A percentile compares a stretch with the other conserved stretches of the same genome.
Evolutionary conservation across 345 rosid species (phyloP).

Genomic region (Hirschfeldia incana): DNA sequence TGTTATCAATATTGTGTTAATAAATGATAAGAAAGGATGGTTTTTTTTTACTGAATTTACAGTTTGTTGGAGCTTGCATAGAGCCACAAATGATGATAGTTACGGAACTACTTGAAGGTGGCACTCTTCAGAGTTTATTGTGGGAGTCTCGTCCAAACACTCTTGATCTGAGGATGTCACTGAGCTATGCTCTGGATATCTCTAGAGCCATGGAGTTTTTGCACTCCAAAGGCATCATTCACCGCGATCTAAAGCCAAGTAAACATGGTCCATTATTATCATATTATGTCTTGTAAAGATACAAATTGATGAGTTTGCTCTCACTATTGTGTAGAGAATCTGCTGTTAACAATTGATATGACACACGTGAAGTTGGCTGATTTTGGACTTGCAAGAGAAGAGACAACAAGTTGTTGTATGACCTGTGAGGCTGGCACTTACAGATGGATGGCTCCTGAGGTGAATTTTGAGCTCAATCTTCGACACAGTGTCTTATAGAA

Average conservation of each 20-base stretch:
- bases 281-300: not conserved
- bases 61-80: conserved; percentile 62
- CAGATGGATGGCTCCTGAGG: conserved; percentile 88
- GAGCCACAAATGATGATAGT: conserved; percentile 59
- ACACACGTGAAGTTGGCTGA: conserved; percentile 53
- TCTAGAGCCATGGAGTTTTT: conserved; percentile 66
- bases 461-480: conserved; percentile 24
- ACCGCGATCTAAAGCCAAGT: conserved; percentile 78
- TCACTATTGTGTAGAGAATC: conserved; percentile 44
- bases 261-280: not conserved
- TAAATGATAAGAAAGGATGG: not conserved
- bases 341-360: conserved; percentile 52
- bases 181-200: conserved; percentile 58
- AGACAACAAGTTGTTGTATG: conserved; percentile 42
- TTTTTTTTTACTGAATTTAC: not conserved
- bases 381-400: conserved; percentile 64
- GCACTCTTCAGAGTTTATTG: conserved; percentile 50
- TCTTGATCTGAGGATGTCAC: conserved; percentile 42
- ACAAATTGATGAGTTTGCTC: not conserved
- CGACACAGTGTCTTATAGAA: not conserved
- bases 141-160: conserved; percentile 46
- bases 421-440: conserved; percentile 65
- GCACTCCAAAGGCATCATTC: conserved; percentile 71
- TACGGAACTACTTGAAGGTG: conserved; percentile 58
- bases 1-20: not conserved